These are phyloP conservation scores for Aspergillus sclerotialis DNA, from an alignment of 2,329 filamentous ascomycete genomes.

Conservation along the genomic window DNA sequence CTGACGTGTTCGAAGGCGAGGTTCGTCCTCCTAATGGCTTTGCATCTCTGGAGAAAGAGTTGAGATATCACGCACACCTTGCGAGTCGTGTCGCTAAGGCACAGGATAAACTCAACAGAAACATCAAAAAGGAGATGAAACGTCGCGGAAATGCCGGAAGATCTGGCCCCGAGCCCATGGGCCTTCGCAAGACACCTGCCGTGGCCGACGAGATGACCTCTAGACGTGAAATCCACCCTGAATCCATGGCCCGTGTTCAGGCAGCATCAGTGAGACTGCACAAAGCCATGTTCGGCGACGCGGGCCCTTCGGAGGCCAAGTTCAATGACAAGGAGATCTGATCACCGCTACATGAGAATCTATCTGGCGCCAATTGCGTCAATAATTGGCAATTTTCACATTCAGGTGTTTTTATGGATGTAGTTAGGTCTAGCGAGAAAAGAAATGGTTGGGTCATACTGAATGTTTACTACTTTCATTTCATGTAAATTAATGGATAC, in stretches of 20 bases:
- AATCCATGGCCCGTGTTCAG: slow-evolving; percentile 1
- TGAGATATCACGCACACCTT: too few relatives aligned
- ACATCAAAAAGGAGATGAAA: not conserved
- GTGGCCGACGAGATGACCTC: not conserved
- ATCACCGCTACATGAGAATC: too few relatives aligned
- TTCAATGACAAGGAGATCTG: not conserved
- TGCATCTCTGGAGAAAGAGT: too few relatives aligned
- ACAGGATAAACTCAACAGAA: not conserved
- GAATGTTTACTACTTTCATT: too few relatives aligned
- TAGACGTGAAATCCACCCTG: not conserved
- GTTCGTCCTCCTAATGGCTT: too few relatives aligned
- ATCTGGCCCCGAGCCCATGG: not conserved
- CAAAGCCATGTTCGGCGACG: slow-evolving; percentile 5
- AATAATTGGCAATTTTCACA: not conserved
- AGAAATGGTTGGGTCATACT: too few relatives aligned
- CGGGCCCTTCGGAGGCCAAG: not conserved
- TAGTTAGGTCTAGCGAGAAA: too few relatives aligned
- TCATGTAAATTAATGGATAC: too few relatives aligned
- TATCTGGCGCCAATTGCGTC: not conserved
- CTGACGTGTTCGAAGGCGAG: too few relatives aligned
- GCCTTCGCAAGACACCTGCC: not conserved
- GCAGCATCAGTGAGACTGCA: slow-evolving; percentile 12
- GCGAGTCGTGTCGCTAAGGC: not conserved
- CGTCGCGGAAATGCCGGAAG: not conserved
- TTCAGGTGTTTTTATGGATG: slow-evolving; percentile 5